Evolutionary conservation across 768 basidiomycete species (phyloP).

Genomic region (Kwoniella newhampshirensis): DNA sequence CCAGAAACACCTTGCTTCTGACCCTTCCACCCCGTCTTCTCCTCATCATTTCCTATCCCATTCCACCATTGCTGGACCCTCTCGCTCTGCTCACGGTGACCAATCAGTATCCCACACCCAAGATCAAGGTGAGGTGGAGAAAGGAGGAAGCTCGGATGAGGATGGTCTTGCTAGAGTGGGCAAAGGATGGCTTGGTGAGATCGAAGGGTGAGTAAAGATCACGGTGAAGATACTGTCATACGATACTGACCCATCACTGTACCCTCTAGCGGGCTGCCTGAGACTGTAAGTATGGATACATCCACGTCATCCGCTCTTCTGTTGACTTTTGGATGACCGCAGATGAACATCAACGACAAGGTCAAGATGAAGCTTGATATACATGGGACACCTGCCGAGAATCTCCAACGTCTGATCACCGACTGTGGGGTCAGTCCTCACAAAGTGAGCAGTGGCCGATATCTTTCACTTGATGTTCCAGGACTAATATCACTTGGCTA

Average conservation of each 20-base stretch:
- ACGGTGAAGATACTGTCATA: neutral
- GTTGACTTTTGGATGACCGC: too few relatives aligned
- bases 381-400: slow-evolving; percentile 66
- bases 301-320: too few relatives aligned
- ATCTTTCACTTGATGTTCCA: neutral
- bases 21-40: slow-evolving; percentile 24
- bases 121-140: slow-evolving; percentile 8
- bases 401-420: slow-evolving; percentile 72
- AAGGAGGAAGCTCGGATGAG: slow-evolving; percentile 20
- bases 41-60: slow-evolving; percentile 16
- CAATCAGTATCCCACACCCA: neutral
- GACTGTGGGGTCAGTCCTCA: slow-evolving; percentile 91
- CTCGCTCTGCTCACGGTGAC: slow-evolving; percentile 6
- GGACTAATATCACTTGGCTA: neutral
- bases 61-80: slow-evolving; percentile 4
- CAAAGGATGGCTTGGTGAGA: slow-evolving; percentile 37
- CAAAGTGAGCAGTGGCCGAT: slow-evolving; percentile 57
- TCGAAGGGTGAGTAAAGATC: slow-evolving; percentile 29
- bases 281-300: slow-evolving; percentile 25
- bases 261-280: slow-evolving; percentile 35
- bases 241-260: neutral
- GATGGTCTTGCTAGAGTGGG: slow-evolving; percentile 26
- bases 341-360: slow-evolving; percentile 39
- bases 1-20: slow-evolving; percentile 22
- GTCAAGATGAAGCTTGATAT: slow-evolving; percentile 47